Evolutionary conservation across 2,329 filamentous ascomycete species (phyloP).

Genomic region (Colletotrichum kahawae): DNA sequence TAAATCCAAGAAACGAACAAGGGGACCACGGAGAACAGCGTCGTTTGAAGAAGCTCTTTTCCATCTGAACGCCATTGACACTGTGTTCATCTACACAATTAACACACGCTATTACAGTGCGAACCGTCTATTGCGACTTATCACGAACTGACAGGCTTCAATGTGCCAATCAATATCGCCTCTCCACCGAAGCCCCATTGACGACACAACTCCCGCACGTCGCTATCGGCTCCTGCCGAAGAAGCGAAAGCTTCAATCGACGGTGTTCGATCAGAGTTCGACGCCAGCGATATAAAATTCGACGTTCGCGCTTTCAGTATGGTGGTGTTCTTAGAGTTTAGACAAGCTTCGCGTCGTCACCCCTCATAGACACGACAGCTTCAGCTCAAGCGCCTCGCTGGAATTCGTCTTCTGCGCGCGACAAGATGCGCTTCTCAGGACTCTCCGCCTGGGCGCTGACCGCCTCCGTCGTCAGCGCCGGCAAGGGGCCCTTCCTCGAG

Average conservation of each 20-base stretch:
- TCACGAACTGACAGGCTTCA: background rate
- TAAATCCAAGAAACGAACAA: background rate
- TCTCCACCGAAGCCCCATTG: background rate
- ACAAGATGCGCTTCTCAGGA: background rate
- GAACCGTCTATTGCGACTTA: background rate
- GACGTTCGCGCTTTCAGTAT: background rate
- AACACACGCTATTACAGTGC: background rate
- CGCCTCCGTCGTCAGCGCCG: background rate
- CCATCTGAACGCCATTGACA: background rate
- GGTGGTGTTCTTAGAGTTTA: background rate
- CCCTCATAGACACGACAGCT: background rate
- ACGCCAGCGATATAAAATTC: background rate
- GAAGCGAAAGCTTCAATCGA: constrained; percentile 13
- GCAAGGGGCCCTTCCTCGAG: constrained; percentile 15
- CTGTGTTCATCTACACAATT: background rate
- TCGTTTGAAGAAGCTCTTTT: background rate
- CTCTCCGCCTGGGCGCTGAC: background rate
- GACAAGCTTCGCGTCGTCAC: background rate
- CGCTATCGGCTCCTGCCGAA: constrained; percentile 4
- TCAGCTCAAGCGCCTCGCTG: background rate
- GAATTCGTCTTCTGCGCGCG: background rate
- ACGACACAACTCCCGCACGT: background rate
- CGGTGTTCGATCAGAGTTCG: background rate
- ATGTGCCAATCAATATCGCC: background rate
- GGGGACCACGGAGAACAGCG: background rate